Conservation (phyloP, 305 asterid genomes). For the Euphrasia arctica region DNA sequence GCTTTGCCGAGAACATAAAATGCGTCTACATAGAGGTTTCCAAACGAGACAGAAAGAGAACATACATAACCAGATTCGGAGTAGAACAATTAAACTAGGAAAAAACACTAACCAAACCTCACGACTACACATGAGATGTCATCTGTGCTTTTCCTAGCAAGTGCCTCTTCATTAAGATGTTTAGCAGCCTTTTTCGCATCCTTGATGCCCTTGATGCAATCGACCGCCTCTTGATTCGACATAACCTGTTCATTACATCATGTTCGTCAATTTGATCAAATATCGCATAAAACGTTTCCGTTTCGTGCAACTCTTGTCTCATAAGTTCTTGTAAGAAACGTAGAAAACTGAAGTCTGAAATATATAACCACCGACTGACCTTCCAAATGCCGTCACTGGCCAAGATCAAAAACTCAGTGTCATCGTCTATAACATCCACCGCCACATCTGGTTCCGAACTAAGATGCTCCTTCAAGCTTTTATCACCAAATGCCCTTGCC, state of each 20-base stretch:
- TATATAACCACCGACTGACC: conserved; percentile 31
- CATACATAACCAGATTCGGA: neutral
- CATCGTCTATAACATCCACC: conserved; percentile 59
- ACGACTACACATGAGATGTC: conserved; percentile 76
- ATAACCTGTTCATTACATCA: conserved; percentile 47
- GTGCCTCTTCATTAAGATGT: conserved; percentile 62
- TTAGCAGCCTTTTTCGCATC: conserved; percentile 72
- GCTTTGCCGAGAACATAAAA: neutral
- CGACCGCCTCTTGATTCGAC: conserved; percentile 89
- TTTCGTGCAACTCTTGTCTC: too few relatives aligned
- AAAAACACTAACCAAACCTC: conserved; percentile 48
- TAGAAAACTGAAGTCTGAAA: neutral
- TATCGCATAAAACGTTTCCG: neutral
- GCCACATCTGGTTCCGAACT: conserved; percentile 75
- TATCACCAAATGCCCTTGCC: conserved; percentile 97
- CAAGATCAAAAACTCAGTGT: conserved; percentile 64
- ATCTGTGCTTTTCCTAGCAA: conserved; percentile 63
- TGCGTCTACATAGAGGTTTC: neutral
- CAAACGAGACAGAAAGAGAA: neutral
- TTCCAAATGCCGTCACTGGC: conserved; percentile 98
- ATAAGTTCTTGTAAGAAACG: neutral
- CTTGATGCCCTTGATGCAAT: conserved; percentile 56
- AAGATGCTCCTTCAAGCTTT: conserved; percentile 77
- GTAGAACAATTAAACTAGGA: neutral
- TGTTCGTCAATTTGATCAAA: neutral